phyloP scores from a whole-genome alignment of 1,139 yeast species.

The Geotrichum histeridarum region DNA sequence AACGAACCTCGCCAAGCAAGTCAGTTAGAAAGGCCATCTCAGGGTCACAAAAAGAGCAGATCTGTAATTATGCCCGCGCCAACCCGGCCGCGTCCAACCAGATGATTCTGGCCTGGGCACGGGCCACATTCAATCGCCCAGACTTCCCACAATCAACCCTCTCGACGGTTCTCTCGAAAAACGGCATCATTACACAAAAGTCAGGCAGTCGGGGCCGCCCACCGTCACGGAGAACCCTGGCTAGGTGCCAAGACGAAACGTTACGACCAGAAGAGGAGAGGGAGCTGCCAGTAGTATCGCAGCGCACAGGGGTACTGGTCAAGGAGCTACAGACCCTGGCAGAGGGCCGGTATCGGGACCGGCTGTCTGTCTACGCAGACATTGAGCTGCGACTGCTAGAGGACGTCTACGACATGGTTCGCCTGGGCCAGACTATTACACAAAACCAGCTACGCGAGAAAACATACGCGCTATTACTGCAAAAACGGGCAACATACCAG shows the following conservation, averaged over 20 bases:
- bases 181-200: background rate
- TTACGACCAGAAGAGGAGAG: background rate
- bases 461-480: background rate
- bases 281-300: background rate
- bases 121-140: background rate
- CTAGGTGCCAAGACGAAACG: background rate
- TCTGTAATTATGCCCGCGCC: background rate
- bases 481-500: background rate
- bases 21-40: background rate
- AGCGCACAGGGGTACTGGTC: background rate
- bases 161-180: background rate
- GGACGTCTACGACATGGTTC: background rate
- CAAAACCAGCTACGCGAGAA: background rate
- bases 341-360: background rate
- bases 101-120: background rate
- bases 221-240: background rate
- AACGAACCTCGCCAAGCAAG: background rate
- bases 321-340: background rate
- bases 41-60: background rate
- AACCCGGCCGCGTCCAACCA: background rate
- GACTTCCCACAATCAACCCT: background rate
- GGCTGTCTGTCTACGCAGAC: background rate
- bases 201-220: background rate
- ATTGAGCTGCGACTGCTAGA: background rate
- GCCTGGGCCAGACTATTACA: background rate